Evolutionary conservation across 805 yeast species (phyloP), one percentile per base, ranked within the genome.

Genomic region (Naumovozyma dairenensis): DNA sequence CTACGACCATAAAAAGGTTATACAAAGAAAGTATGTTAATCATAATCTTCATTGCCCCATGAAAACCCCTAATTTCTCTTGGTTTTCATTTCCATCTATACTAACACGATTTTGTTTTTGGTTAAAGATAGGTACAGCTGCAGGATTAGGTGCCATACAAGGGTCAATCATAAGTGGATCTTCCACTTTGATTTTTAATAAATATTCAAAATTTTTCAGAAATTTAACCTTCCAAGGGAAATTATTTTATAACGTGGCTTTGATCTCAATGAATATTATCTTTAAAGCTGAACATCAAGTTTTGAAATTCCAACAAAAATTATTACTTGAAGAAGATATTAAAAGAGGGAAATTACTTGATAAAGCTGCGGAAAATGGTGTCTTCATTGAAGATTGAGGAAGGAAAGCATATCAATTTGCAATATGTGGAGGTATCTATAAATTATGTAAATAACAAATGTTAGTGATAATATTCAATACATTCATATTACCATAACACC

Each of bases 301-400:
- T 22, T 30, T 59, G 16, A 53, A 43, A 16, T 62, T 62, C 41
- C 64, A 63, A 34, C 43, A 53, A 18, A 51, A 59, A 28, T 45
- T 56, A 21, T 59, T 54, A 37, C 45, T 38, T 6, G 57, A 57
- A 15, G 66, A 65, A 36, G 37, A 46, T 27, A 39, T 37, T n/a
- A 55, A 64, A 42, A 55, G 67, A 39, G 49, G 48, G 24, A 54
- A 46, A 29, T 46, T 63, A 16, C 34, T 65, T 26, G 65, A 64
- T 37, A 66, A 63, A 25, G 70, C 69, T 18, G 70, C 70, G 9
- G 69, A 66, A 19, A 53, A 65, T 35, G 71, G 70, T 3, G 49
- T 63, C 13, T 65, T 60, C 31, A 36, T 65, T 26, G 68, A 65
- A 33, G 67, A 62, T 24, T 24, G n/a, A n/a, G n/a, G n/a, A n/a